Base-by-base conservation (phyloP, 257 asterid genomes). In the Leonotis leonurus region DNA sequence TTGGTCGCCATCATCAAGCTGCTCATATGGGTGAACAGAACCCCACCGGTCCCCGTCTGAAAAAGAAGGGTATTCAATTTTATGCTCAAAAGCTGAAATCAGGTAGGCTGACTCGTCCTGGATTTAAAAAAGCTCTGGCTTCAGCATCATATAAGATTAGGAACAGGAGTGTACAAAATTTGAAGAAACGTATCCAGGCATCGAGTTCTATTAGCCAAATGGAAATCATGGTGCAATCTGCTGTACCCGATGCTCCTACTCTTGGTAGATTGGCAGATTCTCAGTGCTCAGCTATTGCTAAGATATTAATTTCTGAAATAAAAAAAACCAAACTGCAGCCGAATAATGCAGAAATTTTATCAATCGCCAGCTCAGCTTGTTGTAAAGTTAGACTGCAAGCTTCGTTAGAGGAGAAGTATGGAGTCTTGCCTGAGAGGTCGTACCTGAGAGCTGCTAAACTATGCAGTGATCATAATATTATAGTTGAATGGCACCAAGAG, bases 1-100 rank as follows among this genome's bases (percentile, higher is more conserved):
- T 93, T 54, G 99, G 99, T 37, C 94, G 97, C 40, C 99, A 89
- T 65, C 99, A 93, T 78, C 99, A 93, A 77, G 96, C 99, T 46
- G 99, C 99, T 75, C 99, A 93, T 71, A 85, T 87, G 96, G 92
- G 80, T 35, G 82, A 76, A 13, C 81, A 79, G 43, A 73, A 17
- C 68, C 30, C 85, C 49, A 66, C 75, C 13, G 87, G 87, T 16
- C 80, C 93, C 56, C 82, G 78, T 64, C 73, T 81, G 72, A 76
- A 84, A 20, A 88, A 86, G 85, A 91, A 83, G 74, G 95, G 97
- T 51, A 81, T 88, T 73, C 87, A 70, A 51, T 80, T 78, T 60
- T 88, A 83, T 73, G 90, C 97, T 20, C 88, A 83, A 33, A 88
- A 85, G 69, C 70, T 91, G 69, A 91, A 91, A 78, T 76, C 98